Percentiles rank a stretch among this genome's conserved stretches.
phyloP scores from a whole-genome alignment of 192 early-diverging fungal species.

The Coemansia sp. region DNA sequence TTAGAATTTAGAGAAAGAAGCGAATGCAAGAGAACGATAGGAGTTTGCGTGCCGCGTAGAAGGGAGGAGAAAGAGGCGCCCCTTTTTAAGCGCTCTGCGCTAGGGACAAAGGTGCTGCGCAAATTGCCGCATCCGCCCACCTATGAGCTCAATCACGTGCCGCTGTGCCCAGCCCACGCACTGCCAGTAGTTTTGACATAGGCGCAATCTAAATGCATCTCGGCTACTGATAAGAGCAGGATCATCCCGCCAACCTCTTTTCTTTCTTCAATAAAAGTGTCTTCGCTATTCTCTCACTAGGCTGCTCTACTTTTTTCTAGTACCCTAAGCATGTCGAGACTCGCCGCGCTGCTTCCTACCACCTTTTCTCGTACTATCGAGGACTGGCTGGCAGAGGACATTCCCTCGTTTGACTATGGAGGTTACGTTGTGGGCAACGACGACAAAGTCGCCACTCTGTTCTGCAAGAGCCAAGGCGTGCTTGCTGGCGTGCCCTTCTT shows the following conservation, averaged over 20 bases:
- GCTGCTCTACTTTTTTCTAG: neutral
- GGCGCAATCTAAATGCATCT: neutral
- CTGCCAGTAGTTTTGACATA: neutral
- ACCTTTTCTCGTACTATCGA: slow-evolving; percentile 71
- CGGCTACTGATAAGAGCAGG: neutral
- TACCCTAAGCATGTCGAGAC: slow-evolving; percentile 35
- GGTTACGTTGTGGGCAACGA: slow-evolving; percentile 94
- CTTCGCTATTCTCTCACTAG: neutral
- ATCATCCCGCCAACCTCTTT: neutral
- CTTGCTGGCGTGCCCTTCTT: slow-evolving; percentile 95
- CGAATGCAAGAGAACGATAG: slow-evolving; percentile 1
- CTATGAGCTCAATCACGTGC: neutral
- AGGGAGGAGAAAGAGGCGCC: neutral
- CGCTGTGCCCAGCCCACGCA: neutral
- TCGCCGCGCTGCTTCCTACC: slow-evolving; percentile 72
- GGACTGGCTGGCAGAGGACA: slow-evolving; percentile 90
- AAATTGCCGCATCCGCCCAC: neutral
- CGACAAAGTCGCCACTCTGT: slow-evolving; percentile 77
- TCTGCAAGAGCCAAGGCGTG: slow-evolving; percentile 84
- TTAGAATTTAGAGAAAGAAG: slow-evolving; percentile 1
- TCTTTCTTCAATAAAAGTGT: neutral
- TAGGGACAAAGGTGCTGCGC: neutral
- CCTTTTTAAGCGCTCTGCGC: neutral
- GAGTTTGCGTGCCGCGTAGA: neutral
- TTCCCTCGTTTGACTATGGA: slow-evolving; percentile 97